These are phyloP conservation scores for Hortiboletus campestris DNA, from an alignment of 768 basidiomycete genomes.

Conservation along the genomic window DNA sequence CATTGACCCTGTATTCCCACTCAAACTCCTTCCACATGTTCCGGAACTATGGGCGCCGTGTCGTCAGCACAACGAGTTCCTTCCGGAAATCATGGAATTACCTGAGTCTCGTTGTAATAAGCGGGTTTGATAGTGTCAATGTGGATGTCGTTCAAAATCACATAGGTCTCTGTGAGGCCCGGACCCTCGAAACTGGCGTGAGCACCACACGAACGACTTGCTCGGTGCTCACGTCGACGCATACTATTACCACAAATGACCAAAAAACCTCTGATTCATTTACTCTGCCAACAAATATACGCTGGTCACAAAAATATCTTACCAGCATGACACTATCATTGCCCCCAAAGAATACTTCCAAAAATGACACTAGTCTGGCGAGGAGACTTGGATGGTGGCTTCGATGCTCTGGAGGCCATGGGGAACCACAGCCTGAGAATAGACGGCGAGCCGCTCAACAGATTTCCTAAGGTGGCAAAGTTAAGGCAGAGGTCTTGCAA, in stretches of 20 bases:
- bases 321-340: conserved; percentile 95
- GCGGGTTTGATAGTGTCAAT: conserved; percentile 83
- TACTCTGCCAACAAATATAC: no score
- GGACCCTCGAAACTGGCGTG: no score
- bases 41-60: conserved; percentile 60
- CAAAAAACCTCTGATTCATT: no score
- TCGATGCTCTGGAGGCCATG: conserved; percentile 99
- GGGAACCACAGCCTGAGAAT: conserved; percentile 91
- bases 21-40: conserved; percentile 99
- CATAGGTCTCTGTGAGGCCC: conserved; percentile 82
- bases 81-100: conserved; percentile 27
- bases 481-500: conserved; percentile 96
- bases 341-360: conserved; percentile 94
- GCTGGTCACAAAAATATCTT: no score
- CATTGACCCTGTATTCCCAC: conserved; percentile 99
- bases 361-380: conserved; percentile 99
- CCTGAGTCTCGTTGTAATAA: conserved; percentile 92
- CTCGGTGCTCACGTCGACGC: no score
- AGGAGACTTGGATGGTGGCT: conserved; percentile 97
- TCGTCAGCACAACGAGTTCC: neutral
- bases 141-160: conserved; percentile 95
- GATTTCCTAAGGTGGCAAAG: conserved; percentile 98
- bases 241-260: no score
- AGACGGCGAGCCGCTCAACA: conserved; percentile 90
- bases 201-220: no score